phyloP scores from a whole-genome alignment of 2,329 filamentous ascomycete species.

The Fusarium sarcochroum region DNA sequence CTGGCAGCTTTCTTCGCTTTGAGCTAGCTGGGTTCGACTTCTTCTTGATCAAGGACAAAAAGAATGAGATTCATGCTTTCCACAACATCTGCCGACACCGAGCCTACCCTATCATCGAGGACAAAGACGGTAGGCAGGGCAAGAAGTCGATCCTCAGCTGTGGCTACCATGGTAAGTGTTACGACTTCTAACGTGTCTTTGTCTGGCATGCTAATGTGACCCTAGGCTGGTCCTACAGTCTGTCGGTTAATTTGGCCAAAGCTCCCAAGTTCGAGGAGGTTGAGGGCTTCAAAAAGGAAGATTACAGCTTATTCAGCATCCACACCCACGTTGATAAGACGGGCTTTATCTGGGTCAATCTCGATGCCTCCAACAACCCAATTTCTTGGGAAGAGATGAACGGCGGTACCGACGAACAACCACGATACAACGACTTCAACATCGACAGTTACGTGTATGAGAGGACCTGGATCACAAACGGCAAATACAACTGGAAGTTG shows the following conservation, averaged over 20 bases:
- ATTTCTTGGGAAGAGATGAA: slow-evolving; percentile 49
- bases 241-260: background rate
- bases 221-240: background rate
- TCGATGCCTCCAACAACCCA: background rate
- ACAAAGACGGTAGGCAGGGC: background rate
- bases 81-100: background rate
- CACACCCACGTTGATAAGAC: background rate
- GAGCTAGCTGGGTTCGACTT: background rate
- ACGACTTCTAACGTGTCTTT: no score
- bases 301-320: background rate
- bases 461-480: slow-evolving; percentile 68
- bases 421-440: slow-evolving; percentile 58
- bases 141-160: background rate
- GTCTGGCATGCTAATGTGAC: no score
- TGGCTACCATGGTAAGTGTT: background rate
- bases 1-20: background rate
- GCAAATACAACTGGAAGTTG: slow-evolving; percentile 71
- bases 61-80: background rate
- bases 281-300: background rate
- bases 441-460: slow-evolving; percentile 66
- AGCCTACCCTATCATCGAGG: background rate
- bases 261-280: background rate
- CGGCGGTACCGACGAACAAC: slow-evolving; percentile 59
- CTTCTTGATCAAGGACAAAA: background rate
- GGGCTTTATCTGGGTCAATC: background rate